Base-by-base conservation (phyloP, 2,329 filamentous ascomycete species). In the Juglanconis oblonga region DNA sequence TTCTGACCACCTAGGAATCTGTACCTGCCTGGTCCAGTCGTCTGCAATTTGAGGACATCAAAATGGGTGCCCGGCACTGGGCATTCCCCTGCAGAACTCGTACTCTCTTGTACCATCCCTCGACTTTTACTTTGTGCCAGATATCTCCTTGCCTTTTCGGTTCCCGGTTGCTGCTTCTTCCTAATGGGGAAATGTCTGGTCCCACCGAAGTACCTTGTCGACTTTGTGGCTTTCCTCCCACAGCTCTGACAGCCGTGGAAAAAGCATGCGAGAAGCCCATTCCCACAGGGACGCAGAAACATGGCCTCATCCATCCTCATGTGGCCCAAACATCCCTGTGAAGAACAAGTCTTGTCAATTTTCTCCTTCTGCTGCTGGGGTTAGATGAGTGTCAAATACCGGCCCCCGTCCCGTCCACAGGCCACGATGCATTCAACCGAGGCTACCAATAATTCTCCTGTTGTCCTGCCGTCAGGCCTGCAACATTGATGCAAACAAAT, bases 401-500 rank as follows among this genome's bases (percentile, higher is more conserved):
- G 62, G 55, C 50, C 45, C 32, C 48, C 40, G 29, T 51, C 57
- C 59, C 52, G 44, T 48, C 50, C 31, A 48, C 32, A 31, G 51
- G 45, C 44, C 38, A 36, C 42, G 50, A 44, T 64, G 62, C 62
- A 64, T 10, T 57, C 14, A 51, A 53, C 62, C 62, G 62, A 49
- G 50, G 54, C 59, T 57, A 48, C 61, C 49, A 59, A 40, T 62
- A 55, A 55, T 57, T 56, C 40, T 55, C 56, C 50, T 58, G 50
- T 55, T 55, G 36, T 36, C 58, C 38, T 58, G 55, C 59, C 56
- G 59, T 59, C 56, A 57, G 58, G 54, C 62, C 55, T 63, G 61
- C 61, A 58, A 61, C 58, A 49, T 61, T 58, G 32, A 48, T 32
- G 44, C 56, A 54, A 62, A 64, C 59, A 55, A 55, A 47, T 29